Evolutionary conservation across 2,329 filamentous ascomycete species (phyloP).

Genomic region (Trichoderma aggressivum): DNA sequence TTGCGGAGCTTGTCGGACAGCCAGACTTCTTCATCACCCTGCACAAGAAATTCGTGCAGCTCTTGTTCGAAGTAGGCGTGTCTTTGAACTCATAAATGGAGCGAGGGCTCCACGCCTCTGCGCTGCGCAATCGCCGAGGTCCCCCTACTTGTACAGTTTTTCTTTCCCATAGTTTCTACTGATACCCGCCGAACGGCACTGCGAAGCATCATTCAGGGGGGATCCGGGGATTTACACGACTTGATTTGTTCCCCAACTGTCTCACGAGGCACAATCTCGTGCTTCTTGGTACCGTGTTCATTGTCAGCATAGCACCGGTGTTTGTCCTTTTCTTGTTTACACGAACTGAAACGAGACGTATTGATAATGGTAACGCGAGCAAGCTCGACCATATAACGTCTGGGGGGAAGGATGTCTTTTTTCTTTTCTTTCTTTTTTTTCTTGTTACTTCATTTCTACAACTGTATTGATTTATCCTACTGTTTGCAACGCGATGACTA

Average conservation of each 20-base stretch:
- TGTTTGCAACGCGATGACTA: not conserved
- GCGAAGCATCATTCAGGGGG: slow-evolving; percentile 1
- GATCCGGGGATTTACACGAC: not conserved
- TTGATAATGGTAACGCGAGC: slow-evolving; percentile 25
- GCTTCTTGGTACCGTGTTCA: slow-evolving; percentile 3
- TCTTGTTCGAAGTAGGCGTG: slow-evolving; percentile 58
- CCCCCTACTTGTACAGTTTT: not conserved
- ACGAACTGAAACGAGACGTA: slow-evolving; percentile 16
- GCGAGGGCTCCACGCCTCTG: not conserved
- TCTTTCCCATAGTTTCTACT: slow-evolving; percentile 6
- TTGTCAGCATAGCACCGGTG: slow-evolving; percentile 25
- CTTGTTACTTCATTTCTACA: not conserved
- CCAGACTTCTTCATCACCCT: slow-evolving; percentile 68
- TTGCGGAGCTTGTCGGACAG: slow-evolving; percentile 63
- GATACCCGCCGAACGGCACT: slow-evolving; percentile 17
- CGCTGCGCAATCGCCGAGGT: not conserved
- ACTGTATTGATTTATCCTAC: not conserved
- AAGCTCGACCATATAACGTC: slow-evolving; percentile 6
- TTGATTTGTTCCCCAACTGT: not conserved
- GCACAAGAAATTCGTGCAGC: slow-evolving; percentile 60
- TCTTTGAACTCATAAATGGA: slow-evolving; percentile 45
- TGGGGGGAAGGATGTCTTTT: not conserved
- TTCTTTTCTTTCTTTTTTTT: not conserved
- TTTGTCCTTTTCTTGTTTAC: slow-evolving; percentile 14
- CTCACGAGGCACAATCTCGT: not conserved